phyloP scores from a whole-genome alignment of 2,329 filamentous ascomycete species.

The Apiospora koreana region DNA sequence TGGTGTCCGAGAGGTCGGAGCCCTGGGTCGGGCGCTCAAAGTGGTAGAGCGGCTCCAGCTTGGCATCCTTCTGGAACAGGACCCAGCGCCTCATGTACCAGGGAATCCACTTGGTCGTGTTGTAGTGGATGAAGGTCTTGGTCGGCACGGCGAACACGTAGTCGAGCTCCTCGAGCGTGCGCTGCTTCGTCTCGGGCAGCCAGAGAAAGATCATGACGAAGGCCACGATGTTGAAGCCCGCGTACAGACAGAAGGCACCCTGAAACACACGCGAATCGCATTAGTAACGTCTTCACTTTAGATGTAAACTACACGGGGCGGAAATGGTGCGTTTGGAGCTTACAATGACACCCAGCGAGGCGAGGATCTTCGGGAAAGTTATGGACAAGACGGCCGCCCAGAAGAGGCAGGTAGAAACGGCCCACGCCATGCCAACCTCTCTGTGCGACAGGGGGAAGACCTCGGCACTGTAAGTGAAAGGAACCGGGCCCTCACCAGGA shows the following conservation, averaged over 20 bases:
- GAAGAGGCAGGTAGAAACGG: conserved; percentile 62
- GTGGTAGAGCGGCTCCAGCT: conserved; percentile 52
- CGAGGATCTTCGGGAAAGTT: conserved; percentile 57
- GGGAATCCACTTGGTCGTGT: conserved; percentile 56
- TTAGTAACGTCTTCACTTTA: conserved; percentile 31
- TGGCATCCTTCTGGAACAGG: conserved; percentile 48
- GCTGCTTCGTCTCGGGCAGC: conserved; percentile 51
- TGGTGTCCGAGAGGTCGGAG: background rate
- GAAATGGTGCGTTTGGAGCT: background rate
- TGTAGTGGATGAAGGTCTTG: conserved; percentile 56
- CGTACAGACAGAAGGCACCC: conserved; percentile 55
- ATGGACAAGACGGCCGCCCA: conserved; percentile 59
- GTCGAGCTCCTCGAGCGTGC: conserved; percentile 60
- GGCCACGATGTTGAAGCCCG: conserved; percentile 56
- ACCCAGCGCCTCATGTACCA: conserved; percentile 63
- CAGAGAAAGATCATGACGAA: conserved; percentile 58
- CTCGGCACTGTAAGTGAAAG: conserved; percentile 65
- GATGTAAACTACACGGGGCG: conserved; percentile 41
- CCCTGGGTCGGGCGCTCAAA: conserved; percentile 8
- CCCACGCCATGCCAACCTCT: conserved; percentile 67
- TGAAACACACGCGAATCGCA: background rate
- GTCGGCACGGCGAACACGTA: conserved; percentile 63
- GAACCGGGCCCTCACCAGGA: conserved; percentile 63
- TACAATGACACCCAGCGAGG: conserved; percentile 35
- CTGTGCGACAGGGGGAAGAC: conserved; percentile 67